phyloP scores from a whole-genome alignment of 257 asterid genomes.

The Sherardia arvensis region DNA sequence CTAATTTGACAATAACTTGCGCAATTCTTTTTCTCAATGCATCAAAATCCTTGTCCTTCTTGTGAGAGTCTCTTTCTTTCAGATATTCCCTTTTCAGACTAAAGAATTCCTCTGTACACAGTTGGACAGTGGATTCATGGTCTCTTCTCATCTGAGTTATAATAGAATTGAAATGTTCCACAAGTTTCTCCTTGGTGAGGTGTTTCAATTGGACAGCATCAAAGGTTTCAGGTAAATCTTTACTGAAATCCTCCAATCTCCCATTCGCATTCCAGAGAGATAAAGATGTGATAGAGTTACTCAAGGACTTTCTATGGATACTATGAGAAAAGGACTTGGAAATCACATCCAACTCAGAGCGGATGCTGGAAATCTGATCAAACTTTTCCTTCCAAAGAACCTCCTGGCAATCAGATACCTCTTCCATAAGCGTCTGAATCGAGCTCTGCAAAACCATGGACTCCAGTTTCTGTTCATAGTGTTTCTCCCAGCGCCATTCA shows the following conservation, averaged over 20 bases:
- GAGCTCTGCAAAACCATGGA: constrained; percentile 41
- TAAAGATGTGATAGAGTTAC: constrained; percentile 28
- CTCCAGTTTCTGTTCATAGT: constrained; percentile 36
- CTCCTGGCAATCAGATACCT: constrained; percentile 26
- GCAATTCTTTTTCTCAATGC: constrained; percentile 55
- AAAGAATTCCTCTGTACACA: constrained; percentile 55
- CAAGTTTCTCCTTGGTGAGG: constrained; percentile 43
- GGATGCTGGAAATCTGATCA: constrained; percentile 42
- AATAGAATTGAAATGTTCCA: constrained; percentile 42
- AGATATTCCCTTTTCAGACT: constrained; percentile 54
- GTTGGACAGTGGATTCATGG: constrained; percentile 56
- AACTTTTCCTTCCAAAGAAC: constrained; percentile 50
- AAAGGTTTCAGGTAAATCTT: constrained; percentile 45
- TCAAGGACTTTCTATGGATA: constrained; percentile 34
- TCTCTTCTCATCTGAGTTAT: constrained; percentile 64
- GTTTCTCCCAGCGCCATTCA: constrained; percentile 35
- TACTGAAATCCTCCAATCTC: constrained; percentile 25
- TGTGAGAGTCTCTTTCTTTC: constrained; percentile 43
- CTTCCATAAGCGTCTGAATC: constrained; percentile 32
- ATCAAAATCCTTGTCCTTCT: constrained; percentile 66
- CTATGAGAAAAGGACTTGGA: constrained; percentile 41
- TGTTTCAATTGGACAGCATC: constrained; percentile 53
- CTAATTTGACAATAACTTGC: constrained; percentile 48
- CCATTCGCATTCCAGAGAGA: constrained; percentile 47
- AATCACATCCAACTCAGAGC: constrained; percentile 46